These are phyloP conservation scores for Verticillium longisporum DNA, from an alignment of 2,329 filamentous ascomycete species.

Conservation along the genomic window DNA sequence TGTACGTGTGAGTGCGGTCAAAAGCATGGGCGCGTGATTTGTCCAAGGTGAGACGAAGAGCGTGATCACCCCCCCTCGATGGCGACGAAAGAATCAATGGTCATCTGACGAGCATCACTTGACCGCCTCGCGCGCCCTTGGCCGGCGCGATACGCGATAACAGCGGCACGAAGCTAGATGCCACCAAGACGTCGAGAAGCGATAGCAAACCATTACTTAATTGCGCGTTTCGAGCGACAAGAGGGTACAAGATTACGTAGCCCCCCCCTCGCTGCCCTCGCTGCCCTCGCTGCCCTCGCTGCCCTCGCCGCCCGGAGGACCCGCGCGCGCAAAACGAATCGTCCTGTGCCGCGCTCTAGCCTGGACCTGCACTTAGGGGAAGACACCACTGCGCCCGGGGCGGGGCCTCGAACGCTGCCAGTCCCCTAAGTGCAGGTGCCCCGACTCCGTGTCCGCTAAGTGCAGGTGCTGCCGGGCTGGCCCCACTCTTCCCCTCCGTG, in stretches of 20 bases:
- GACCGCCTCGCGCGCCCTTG: not conserved
- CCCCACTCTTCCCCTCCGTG: not conserved
- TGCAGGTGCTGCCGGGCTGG: conserved; percentile 2
- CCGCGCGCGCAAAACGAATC: not conserved
- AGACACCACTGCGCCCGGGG: conserved; percentile 3
- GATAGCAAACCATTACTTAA: not conserved
- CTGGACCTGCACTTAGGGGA: conserved; percentile 11
- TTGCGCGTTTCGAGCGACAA: not conserved
- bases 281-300: not conserved
- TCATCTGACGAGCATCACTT: not conserved
- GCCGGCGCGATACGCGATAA: not conserved
- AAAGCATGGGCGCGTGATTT: not conserved
- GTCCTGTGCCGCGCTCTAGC: not conserved
- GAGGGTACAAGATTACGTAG: not conserved
- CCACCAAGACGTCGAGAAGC: not conserved
- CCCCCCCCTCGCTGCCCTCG: too few species aligned
- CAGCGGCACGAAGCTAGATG: not conserved
- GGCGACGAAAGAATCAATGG: not conserved
- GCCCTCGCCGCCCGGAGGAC: not conserved
- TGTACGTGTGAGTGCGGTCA: not conserved
- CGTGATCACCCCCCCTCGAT: not conserved
- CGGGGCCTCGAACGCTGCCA: conserved; percentile 3
- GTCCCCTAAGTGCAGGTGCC: conserved; percentile 13
- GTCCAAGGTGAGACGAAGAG: not conserved
- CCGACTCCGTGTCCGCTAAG: conserved; percentile 4